These are phyloP conservation scores for Basidiobolus meristosporus DNA, from an alignment of 371 early-diverging fungal genomes.

Conservation along the genomic window DNA sequence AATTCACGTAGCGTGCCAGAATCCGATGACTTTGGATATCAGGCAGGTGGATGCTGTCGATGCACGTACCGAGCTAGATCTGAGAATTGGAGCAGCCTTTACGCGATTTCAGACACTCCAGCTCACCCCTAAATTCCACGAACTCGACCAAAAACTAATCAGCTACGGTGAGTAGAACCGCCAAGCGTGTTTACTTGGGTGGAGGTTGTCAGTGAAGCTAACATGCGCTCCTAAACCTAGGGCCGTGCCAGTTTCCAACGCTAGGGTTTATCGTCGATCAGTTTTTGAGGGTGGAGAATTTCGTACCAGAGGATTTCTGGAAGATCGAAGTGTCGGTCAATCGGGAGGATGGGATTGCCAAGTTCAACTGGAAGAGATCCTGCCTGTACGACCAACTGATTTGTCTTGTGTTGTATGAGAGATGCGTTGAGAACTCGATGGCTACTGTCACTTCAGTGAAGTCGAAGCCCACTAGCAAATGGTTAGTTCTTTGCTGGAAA, in stretches of 20 bases:
- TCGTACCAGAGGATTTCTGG: slow-evolving; percentile 89
- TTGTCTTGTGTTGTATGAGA: slow-evolving; percentile 49
- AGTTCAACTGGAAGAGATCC: slow-evolving; percentile 57
- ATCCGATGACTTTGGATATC: slow-evolving; percentile 47
- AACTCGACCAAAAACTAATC: slow-evolving; percentile 34
- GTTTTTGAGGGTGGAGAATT: slow-evolving; percentile 51
- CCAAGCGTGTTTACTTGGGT: not conserved
- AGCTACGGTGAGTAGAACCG: slow-evolving; percentile 72
- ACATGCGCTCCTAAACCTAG: slow-evolving; percentile 11
- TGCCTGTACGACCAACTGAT: slow-evolving; percentile 58
- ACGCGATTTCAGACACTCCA: slow-evolving; percentile 86
- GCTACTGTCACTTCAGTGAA: slow-evolving; percentile 40
- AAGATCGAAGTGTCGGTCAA: slow-evolving; percentile 47
- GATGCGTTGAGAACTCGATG: slow-evolving; percentile 30
- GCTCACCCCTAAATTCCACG: slow-evolving; percentile 24
- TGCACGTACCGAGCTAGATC: slow-evolving; percentile 82
- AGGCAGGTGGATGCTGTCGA: slow-evolving; percentile 80
- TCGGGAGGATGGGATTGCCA: slow-evolving; percentile 17
- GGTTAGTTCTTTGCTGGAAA: slow-evolving; percentile 16
- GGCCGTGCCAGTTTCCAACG: slow-evolving; percentile 98
- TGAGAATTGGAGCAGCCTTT: slow-evolving; percentile 91
- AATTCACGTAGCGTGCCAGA: slow-evolving; percentile 62
- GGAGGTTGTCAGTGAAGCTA: not conserved
- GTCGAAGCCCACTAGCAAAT: slow-evolving; percentile 52
- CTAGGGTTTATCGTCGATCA: slow-evolving; percentile 97